Conservation (phyloP, 1,284 basidiomycete genomes). For the Sphaerobolus stellatus region DNA sequence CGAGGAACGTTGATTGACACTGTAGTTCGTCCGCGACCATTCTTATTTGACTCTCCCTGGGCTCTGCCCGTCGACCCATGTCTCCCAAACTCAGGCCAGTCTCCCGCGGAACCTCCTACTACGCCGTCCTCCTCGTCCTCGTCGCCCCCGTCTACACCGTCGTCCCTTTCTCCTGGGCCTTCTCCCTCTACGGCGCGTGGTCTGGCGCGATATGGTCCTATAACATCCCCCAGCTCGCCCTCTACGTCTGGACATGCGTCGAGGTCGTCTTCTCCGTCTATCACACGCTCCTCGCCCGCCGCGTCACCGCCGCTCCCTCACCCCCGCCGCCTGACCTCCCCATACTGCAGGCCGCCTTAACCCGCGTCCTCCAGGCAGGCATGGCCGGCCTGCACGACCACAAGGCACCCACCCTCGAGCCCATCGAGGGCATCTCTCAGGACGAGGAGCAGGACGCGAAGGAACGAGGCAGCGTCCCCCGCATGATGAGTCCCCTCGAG, state of each 20-base stretch:
- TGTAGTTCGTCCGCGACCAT: too few species aligned
- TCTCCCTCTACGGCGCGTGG: constrained; percentile 55
- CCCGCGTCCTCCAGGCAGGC: constrained; percentile 61
- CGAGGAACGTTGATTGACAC: too few species aligned
- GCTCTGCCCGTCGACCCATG: constrained; percentile 25
- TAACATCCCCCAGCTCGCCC: constrained; percentile 35
- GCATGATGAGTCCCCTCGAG: constrained; percentile 51
- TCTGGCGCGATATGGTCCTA: constrained; percentile 45
- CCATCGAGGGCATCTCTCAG: constrained; percentile 46
- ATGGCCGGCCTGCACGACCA: constrained; percentile 44
- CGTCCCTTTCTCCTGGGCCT: constrained; percentile 69
- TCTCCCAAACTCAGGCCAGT: constrained; percentile 42
- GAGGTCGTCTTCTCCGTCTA: constrained; percentile 81
- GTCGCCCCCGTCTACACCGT: constrained; percentile 72
- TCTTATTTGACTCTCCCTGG: too few species aligned
- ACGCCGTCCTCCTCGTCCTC: constrained; percentile 53
- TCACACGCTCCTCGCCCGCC: constrained; percentile 55
- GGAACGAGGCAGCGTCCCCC: constrained; percentile 41
- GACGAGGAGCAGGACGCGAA: constrained; percentile 52
- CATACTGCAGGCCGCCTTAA: constrained; percentile 61
- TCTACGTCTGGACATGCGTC: constrained; percentile 35
- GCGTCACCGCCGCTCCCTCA: constrained; percentile 53
- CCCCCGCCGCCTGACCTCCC: constrained; percentile 45
- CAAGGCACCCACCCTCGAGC: constrained; percentile 20
- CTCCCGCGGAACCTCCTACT: constrained; percentile 52